A percentile compares a stretch with the other conserved stretches of the same genome.
Evolutionary conservation across 2,329 filamentous ascomycete species (phyloP).

Genomic region (Exophiala sideris): DNA sequence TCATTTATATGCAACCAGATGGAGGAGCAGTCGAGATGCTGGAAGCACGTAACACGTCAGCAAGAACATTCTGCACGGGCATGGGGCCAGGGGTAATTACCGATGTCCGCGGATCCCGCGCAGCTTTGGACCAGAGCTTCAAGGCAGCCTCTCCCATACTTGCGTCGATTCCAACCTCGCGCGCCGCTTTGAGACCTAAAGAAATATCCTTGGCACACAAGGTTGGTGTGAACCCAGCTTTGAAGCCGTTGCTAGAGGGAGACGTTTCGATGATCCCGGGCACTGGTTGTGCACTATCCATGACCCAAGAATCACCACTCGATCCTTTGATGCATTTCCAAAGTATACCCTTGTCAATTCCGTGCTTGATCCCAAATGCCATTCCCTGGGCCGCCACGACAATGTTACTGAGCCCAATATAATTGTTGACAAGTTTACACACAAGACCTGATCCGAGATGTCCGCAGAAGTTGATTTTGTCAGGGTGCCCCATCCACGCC

Average conservation of each 20-base stretch:
- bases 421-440: constrained; percentile 16
- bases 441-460: constrained; percentile 5
- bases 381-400: constrained; percentile 4
- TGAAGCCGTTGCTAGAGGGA: constrained; percentile 3
- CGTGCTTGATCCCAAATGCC: constrained; percentile 9
- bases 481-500: constrained; percentile 5
- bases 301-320: constrained; percentile 9
- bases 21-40: neutral
- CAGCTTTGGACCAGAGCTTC: neutral
- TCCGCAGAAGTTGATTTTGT: constrained; percentile 3
- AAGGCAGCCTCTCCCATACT: constrained; percentile 5
- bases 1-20: neutral
- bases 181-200: constrained; percentile 5
- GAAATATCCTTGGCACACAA: constrained; percentile 7
- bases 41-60: neutral
- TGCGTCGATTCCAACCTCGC: neutral
- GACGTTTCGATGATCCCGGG: constrained; percentile 1
- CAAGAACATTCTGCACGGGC: neutral
- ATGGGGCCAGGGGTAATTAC: constrained; percentile 1
- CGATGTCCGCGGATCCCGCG: constrained; percentile 10
- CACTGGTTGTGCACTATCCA: constrained; percentile 2
- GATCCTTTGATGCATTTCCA: constrained; percentile 10
- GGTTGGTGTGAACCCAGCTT: neutral
- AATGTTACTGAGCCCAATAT: constrained; percentile 9
- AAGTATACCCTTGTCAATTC: constrained; percentile 5